phyloP scores from a whole-genome alignment of 78 protist genomes.

The Polysphondylium violaceum region DNA sequence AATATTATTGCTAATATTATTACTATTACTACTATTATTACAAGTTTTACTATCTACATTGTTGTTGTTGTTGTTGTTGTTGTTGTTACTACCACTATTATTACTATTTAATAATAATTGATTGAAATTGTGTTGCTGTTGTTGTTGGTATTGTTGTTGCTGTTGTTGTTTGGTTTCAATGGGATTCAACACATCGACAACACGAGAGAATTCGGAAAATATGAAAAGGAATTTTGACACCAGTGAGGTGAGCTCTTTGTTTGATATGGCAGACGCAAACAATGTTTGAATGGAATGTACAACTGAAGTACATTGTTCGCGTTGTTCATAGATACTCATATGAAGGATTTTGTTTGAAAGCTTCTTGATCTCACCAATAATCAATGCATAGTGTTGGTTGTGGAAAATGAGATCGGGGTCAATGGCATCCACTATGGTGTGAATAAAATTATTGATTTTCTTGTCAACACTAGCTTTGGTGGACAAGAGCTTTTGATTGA shows the following conservation, averaged over 20 bases:
- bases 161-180: neutral
- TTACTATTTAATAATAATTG: neutral
- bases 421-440: neutral
- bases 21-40: neutral
- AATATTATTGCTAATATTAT: neutral
- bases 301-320: conserved; percentile 36
- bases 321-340: conserved; percentile 40
- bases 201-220: conserved; percentile 70
- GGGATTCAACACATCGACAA: conserved; percentile 76
- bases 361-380: conserved; percentile 1
- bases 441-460: conserved; percentile 12
- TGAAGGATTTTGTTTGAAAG: neutral
- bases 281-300: conserved; percentile 54
- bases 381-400: neutral
- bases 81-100: neutral
- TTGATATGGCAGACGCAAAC: neutral
- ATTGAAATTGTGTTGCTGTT: neutral
- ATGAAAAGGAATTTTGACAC: conserved; percentile 47
- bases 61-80: neutral
- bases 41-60: neutral
- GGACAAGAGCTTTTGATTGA: conserved; percentile 50
- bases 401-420: neutral
- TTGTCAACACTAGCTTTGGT: conserved; percentile 45
- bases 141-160: neutral
- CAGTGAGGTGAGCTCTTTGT: conserved; percentile 21